Evolutionary conservation across 2,329 filamentous ascomycete genomes (phyloP).

Genomic region (Cucurbitaria berberidis): DNA sequence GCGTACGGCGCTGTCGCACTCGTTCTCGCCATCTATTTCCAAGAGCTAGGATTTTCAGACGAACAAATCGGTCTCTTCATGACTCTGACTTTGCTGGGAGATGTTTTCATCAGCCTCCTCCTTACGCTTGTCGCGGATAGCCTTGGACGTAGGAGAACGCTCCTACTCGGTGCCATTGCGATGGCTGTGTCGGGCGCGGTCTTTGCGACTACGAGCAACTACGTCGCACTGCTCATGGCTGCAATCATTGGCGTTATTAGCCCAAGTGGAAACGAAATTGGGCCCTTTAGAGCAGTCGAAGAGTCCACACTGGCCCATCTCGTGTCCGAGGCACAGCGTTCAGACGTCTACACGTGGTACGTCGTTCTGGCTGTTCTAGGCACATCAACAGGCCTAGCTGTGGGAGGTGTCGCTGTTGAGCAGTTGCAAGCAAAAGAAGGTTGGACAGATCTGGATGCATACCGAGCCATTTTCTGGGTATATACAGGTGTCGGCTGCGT

Average conservation of each 20-base stretch:
- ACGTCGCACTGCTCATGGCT: constrained; percentile 39
- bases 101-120: constrained; percentile 45
- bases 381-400: constrained; percentile 40
- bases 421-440: constrained; percentile 34
- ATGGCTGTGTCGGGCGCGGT: constrained; percentile 46
- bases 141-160: constrained; percentile 41
- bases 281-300: constrained; percentile 50
- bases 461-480: constrained; percentile 51
- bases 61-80: constrained; percentile 49
- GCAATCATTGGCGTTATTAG: constrained; percentile 49
- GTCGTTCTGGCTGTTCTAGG: constrained; percentile 48
- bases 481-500: constrained; percentile 51
- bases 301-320: constrained; percentile 49
- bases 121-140: constrained; percentile 48
- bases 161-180: constrained; percentile 42
- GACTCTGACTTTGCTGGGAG: constrained; percentile 49
- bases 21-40: constrained; percentile 47
- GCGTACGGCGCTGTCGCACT: constrained; percentile 48
- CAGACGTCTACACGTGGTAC: constrained; percentile 51
- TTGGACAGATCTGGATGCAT: constrained; percentile 49
- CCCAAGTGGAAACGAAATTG: constrained; percentile 50
- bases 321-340: constrained; percentile 32
- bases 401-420: constrained; percentile 49
- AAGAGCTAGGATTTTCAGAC: constrained; percentile 44
- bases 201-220: constrained; percentile 43